Percentiles rank a stretch among this genome's conserved stretches.
Conservation (phyloP, 1,284 basidiomycete genomes). For the Moesziomyces parantarcticus region DNA sequence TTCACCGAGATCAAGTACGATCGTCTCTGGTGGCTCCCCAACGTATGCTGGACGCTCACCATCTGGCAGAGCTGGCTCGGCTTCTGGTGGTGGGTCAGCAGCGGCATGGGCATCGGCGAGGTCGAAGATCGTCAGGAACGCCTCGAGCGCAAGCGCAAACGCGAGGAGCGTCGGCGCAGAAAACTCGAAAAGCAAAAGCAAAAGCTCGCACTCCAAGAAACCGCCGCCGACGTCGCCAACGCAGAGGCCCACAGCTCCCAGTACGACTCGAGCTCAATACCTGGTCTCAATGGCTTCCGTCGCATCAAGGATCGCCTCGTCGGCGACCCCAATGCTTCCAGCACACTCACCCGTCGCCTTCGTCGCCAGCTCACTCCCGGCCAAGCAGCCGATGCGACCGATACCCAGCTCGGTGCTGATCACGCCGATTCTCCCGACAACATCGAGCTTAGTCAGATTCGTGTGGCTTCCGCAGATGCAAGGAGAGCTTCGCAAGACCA, state of each 20-base stretch:
- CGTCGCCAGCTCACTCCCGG: constrained; percentile 21
- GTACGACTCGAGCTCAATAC: constrained; percentile 47
- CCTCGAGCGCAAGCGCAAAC: constrained; percentile 48
- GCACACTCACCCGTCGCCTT: constrained; percentile 31
- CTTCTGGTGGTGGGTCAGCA: constrained; percentile 68
- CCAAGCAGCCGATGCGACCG: constrained; percentile 15
- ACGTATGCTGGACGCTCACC: constrained; percentile 64
- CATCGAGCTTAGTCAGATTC: constrained; percentile 44
- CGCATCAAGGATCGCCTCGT: constrained; percentile 46
- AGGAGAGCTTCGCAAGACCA: constrained; percentile 1
- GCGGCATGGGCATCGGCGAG: constrained; percentile 68
- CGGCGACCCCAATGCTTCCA: constrained; percentile 22
- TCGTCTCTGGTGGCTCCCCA: constrained; percentile 65
- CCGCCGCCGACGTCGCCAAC: constrained; percentile 16
- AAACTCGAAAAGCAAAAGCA: constrained; percentile 51
- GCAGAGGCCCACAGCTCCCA: constrained; percentile 42
- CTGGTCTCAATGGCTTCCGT: constrained; percentile 43
- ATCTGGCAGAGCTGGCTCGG: constrained; percentile 68
- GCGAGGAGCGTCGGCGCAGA: constrained; percentile 47
- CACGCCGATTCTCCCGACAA: constrained; percentile 20
- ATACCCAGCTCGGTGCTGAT: constrained; percentile 2
- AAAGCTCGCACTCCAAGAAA: constrained; percentile 31
- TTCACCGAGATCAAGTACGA: constrained; percentile 66
- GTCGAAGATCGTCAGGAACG: constrained; percentile 64
- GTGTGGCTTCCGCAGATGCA: constrained; percentile 15